Base-by-base conservation (phyloP, 345 rosid genomes). In the Rhizophora apiculata region DNA sequence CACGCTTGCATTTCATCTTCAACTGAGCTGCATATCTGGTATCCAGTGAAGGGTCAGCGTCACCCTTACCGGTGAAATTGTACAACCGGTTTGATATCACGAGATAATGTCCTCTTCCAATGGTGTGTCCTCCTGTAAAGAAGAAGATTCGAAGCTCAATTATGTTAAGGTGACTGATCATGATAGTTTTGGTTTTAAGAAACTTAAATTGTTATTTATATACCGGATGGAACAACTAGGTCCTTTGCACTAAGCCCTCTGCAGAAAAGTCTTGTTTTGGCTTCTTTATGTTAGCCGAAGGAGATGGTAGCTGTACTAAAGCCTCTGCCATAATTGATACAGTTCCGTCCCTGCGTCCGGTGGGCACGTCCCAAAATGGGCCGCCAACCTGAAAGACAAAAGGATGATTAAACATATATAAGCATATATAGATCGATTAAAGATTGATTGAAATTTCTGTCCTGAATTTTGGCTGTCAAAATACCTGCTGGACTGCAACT, bases 311-410 rank as follows among this genome's bases (percentile, higher is more conserved):
- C 43, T 65, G 31, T 56, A 56, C 4, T 1, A 62, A 46, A 20
- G 62, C 84, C 60, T 85, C 90, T 0, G 62, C 51, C 5, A 62
- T 1, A 26, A 3, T 64, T 10, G 93, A 86, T 64, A 86, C 70
- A 20, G 75, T 84, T 51, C 93, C 93, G 70, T 88, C 93, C 75
- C 88, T 88, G 46, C 93, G 63, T 0, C 92, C 92, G 0, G 83
- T 71, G 22, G 86, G 85, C 72, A 87, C 85, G 0, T 73, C 70
- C 92, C 91, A 89, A 58, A 9, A 76, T 10, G 91, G 88, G 65
- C 96, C 93, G 0, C 77, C 67, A 54, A 81, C 71, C 96, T 89
- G 76, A 48, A 68, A 46, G 29, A n/a, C 30, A 8, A 27, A 20
- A 64, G 61, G 6, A 8, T 0, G 15, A 16, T 53, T 5, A 9